A percentile compares a stretch with the other conserved stretches of the same genome.
These are phyloP conservation scores for Penicillium herquei DNA, from an alignment of 495 filamentous ascomycete species.

Conservation along the genomic window DNA sequence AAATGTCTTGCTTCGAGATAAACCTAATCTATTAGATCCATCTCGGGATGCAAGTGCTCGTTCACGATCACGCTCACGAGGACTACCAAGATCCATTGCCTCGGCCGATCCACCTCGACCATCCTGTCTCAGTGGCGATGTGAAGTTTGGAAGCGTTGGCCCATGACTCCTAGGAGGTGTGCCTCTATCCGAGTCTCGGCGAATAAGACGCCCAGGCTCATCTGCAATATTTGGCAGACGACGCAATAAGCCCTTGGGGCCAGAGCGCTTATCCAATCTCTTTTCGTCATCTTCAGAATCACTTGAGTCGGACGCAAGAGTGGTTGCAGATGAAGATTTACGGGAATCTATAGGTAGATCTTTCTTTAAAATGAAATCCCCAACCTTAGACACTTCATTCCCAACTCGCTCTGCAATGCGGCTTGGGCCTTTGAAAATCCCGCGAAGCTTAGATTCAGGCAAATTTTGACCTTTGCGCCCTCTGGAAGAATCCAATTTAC, in stretches of 20 bases:
- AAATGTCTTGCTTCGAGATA: slow-evolving; percentile 22
- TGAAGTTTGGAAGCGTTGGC: slow-evolving; percentile 51
- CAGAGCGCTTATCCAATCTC: slow-evolving; percentile 28
- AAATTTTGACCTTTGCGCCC: slow-evolving; percentile 27
- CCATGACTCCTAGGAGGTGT: slow-evolving; percentile 27
- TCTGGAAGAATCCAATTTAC: slow-evolving; percentile 15
- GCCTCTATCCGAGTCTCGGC: slow-evolving; percentile 31
- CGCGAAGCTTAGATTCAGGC: slow-evolving; percentile 44
- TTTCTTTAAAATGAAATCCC: slow-evolving; percentile 56
- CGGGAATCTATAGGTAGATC: slow-evolving; percentile 33
- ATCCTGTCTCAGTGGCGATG: slow-evolving; percentile 42
- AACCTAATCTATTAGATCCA: slow-evolving; percentile 7
- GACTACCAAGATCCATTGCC: slow-evolving; percentile 13
- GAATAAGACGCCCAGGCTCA: slow-evolving; percentile 31
- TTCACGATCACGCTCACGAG: slow-evolving; percentile 13
- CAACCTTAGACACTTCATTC: slow-evolving; percentile 57
- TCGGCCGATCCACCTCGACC: slow-evolving; percentile 25
- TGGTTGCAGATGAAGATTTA: slow-evolving; percentile 40
- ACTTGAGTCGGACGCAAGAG: slow-evolving; percentile 40
- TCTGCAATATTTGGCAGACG: slow-evolving; percentile 36
- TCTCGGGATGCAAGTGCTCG: slow-evolving; percentile 7
- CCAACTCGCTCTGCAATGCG: slow-evolving; percentile 54
- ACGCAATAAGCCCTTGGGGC: slow-evolving; percentile 29
- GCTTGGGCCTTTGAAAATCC: slow-evolving; percentile 54
- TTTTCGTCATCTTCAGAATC: slow-evolving; percentile 44